A percentile compares a stretch with the other conserved stretches of the same genome.
phyloP scores from a whole-genome alignment of 345 rosid genomes.

The Stellera chamaejasme region DNA sequence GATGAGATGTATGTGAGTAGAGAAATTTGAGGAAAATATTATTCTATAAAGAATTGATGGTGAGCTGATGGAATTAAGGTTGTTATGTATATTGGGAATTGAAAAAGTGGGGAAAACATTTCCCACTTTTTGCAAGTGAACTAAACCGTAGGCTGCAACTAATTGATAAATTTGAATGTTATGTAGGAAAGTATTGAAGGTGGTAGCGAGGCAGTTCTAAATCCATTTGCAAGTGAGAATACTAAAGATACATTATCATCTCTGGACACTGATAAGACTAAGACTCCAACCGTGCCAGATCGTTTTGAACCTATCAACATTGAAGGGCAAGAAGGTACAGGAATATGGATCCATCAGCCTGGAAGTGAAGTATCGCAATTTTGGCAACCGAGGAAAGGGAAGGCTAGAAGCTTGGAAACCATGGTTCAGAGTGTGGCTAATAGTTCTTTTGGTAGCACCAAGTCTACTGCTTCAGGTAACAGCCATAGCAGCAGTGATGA shows the following conservation, averaged over 20 bases:
- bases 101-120: no score
- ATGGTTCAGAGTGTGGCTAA: slow-evolving; percentile 27
- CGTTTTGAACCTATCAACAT: slow-evolving; percentile 68
- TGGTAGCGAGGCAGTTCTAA: slow-evolving; percentile 27
- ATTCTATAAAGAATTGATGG: no score
- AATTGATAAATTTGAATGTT: slow-evolving; percentile 13
- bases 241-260: slow-evolving; percentile 41
- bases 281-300: slow-evolving; percentile 31
- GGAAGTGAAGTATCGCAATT: slow-evolving; percentile 65
- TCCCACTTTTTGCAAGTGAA: no score
- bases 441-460: slow-evolving; percentile 23
- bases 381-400: slow-evolving; percentile 90
- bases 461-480: slow-evolving; percentile 27
- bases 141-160: neutral
- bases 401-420: slow-evolving; percentile 39
- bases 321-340: slow-evolving; percentile 68
- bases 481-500: slow-evolving; percentile 38
- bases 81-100: no score
- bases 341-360: slow-evolving; percentile 83
- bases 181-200: slow-evolving; percentile 24
- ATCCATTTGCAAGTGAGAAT: slow-evolving; percentile 27
- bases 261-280: slow-evolving; percentile 32
- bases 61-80: no score
- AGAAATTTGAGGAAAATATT: no score
- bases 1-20: no score